Evolutionary conservation across 306 rosid genomes (phyloP).

Genomic region (Quercus variabilis): DNA sequence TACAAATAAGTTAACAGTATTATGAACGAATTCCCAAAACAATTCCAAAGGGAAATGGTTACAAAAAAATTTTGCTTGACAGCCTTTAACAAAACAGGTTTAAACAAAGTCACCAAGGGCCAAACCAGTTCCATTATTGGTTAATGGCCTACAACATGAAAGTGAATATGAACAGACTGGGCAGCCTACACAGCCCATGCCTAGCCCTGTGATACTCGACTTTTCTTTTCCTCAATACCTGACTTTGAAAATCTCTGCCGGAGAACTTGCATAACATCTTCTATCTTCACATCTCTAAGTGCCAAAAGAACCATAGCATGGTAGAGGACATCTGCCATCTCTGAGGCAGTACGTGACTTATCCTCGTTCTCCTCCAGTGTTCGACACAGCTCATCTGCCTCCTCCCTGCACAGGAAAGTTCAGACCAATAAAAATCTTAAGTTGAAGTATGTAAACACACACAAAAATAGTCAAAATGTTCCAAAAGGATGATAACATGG

Average conservation of each 20-base stretch:
- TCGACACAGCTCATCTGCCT: conserved; percentile 74
- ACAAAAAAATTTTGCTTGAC: too few species aligned
- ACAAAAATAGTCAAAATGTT: background rate
- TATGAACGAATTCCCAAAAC: too few species aligned
- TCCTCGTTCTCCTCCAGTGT: conserved; percentile 74
- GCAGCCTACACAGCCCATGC: background rate
- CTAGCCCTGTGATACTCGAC: conserved; percentile 27
- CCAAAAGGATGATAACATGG: background rate
- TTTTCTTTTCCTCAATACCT: conserved; percentile 82
- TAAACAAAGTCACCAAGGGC: too few species aligned
- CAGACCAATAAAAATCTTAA: background rate
- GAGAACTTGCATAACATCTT: conserved; percentile 77
- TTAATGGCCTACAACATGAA: background rate
- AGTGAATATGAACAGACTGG: background rate
- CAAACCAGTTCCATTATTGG: background rate
- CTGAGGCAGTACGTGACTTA: conserved; percentile 65
- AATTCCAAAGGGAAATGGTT: too few species aligned
- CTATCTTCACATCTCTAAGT: conserved; percentile 61
- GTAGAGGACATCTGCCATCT: conserved; percentile 81
- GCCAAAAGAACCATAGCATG: conserved; percentile 79
- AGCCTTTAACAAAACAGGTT: too few species aligned
- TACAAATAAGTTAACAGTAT: too few species aligned
- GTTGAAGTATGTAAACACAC: background rate
- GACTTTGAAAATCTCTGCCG: conserved; percentile 77
- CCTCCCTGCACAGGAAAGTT: conserved; percentile 55